Evolutionary conservation across 2,329 filamentous ascomycete genomes (phyloP), one percentile per base, ranked within the genome.

Genomic region (Fusarium protoensiforme): DNA sequence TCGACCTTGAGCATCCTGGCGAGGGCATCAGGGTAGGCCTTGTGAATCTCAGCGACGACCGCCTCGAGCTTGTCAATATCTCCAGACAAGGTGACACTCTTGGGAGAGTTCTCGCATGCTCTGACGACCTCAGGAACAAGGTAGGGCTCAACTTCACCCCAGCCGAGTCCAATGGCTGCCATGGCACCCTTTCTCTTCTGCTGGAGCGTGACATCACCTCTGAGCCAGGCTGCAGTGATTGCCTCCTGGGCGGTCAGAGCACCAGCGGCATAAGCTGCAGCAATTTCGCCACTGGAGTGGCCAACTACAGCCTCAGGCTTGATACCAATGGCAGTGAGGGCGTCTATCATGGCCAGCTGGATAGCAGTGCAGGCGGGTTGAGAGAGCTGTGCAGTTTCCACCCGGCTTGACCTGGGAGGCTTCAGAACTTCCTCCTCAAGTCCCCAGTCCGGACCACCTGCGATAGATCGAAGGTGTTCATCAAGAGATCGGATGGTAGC

Each of bases 271-370:
- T 86, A 86, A 0, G 85, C 84, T 2, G 84, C 85, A 0, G 81
- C 84, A 36, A 86, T 84, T 66, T 87, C 85, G 1, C 85, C 85
- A 2, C 76, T 80, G 0, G 83, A 85, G 65, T 87, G 85, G 1
- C 85, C 85, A 5, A 85, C 79, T 0, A 84, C 81, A 1, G 78
- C 80, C 8, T 72, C 31, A 0, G 83, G 81, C 2, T 48, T 58
- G 29, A 87, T 68, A 0, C 80, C 78, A 60, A 78, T 78, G 1
- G 71, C 67, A 0, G 43, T 38, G 4, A 87, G 79, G 0, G 84
- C 71, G 16, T 86, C 80, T 0, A 86, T 78, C 1, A 88, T 71
- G 0, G 76, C 84, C 1, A 87, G 66, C 65, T 87, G 85, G 0
- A 87, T 22, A 0, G 84, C 83, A 1, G 84, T 86, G 36, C 81